Conservation (phyloP, 176 grass and related monocot genomes). For the Rhynchospora tenuis region DNA sequence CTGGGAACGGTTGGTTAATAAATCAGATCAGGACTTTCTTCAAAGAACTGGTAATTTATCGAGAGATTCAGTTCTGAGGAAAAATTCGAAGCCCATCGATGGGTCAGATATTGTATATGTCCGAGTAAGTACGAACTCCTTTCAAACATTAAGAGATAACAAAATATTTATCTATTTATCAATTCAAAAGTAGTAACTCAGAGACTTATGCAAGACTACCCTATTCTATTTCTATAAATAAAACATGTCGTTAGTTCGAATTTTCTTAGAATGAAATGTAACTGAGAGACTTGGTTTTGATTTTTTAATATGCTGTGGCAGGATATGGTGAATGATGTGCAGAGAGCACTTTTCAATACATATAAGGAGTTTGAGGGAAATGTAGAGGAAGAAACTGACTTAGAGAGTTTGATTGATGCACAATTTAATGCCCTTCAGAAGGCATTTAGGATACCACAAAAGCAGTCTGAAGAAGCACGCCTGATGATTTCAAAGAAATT, state of each 20-base stretch:
- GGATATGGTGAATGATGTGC: constrained; percentile 77
- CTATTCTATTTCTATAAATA: too few species aligned
- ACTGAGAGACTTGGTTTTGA: neutral
- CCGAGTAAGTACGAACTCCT: constrained; percentile 41
- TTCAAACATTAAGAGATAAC: neutral
- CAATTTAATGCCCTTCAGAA: constrained; percentile 67
- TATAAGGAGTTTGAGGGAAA: constrained; percentile 62
- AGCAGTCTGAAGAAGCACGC: constrained; percentile 49
- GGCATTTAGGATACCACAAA: constrained; percentile 67
- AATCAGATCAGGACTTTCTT: constrained; percentile 18
- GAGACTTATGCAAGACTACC: neutral
- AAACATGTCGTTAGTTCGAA: too few species aligned
- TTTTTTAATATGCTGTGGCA: constrained; percentile 8
- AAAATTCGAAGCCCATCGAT: constrained; percentile 23
- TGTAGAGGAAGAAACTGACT: constrained; percentile 53
- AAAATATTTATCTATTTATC: neutral
- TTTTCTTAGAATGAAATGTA: neutral
- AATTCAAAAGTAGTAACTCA: neutral
- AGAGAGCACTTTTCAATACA: constrained; percentile 47
- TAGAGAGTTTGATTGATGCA: constrained; percentile 63
- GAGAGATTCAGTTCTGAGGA: constrained; percentile 34
- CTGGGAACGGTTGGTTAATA: constrained; percentile 53
- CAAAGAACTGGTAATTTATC: constrained; percentile 9
- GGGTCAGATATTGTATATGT: constrained; percentile 62
- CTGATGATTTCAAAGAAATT: constrained; percentile 68